Percentiles rank a stretch among this genome's conserved stretches.
These are phyloP conservation scores for Phytophthora niederhauseri DNA, from an alignment of 352 stramenopile genomes.

Conservation along the genomic window DNA sequence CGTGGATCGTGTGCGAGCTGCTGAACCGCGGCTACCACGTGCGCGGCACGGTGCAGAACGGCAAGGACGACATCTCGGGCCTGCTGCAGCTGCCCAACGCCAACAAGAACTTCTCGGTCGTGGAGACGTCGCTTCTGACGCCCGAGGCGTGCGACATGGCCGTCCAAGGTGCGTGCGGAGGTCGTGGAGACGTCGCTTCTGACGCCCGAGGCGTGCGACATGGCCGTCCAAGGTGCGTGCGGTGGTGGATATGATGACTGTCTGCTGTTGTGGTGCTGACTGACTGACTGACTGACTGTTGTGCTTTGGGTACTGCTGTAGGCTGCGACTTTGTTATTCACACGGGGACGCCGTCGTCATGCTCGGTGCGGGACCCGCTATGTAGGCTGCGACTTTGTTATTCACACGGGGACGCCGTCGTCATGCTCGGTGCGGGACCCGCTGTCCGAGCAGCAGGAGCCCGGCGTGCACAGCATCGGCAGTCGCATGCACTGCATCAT, in stretches of 20 bases:
- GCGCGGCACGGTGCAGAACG: constrained; percentile 86
- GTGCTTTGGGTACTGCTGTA: constrained; percentile 12
- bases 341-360: constrained; percentile 86
- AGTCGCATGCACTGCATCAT: constrained; percentile 93
- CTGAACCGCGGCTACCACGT: constrained; percentile 80
- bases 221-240: constrained; percentile 75
- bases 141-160: constrained; percentile 88
- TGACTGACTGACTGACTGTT: not conserved
- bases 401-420: constrained; percentile 87
- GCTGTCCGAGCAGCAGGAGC: constrained; percentile 84
- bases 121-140: constrained; percentile 88
- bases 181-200: constrained; percentile 89
- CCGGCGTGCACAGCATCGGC: constrained; percentile 87
- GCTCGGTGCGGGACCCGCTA: constrained; percentile 86
- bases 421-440: constrained; percentile 88
- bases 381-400: constrained; percentile 94
- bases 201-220: constrained; percentile 86
- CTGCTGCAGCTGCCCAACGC: constrained; percentile 72
- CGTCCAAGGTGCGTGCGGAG: constrained; percentile 48
- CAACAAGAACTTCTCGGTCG: constrained; percentile 83
- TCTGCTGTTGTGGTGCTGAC: not conserved
- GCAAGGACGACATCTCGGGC: constrained; percentile 85
- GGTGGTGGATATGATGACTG: not conserved
- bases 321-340: constrained; percentile 91
- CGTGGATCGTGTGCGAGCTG: constrained; percentile 87